Conservation (phyloP, 768 basidiomycete genomes). For the Lactarius sanguifluus region DNA sequence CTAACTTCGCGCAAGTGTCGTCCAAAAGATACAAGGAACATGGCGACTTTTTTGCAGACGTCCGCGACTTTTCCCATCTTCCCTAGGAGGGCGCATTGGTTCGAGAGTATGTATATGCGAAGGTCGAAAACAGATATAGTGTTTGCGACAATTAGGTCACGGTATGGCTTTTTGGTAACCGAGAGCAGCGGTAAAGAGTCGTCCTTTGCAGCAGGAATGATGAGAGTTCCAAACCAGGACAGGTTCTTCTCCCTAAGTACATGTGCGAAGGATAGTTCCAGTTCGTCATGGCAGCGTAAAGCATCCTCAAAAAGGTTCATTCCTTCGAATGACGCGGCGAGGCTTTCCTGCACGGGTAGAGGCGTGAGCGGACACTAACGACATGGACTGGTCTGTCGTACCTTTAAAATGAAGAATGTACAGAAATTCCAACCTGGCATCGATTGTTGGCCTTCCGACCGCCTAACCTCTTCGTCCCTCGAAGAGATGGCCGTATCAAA, state of each 20-base stretch:
- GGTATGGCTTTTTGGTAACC: constrained; percentile 76
- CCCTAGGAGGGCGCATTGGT: constrained; percentile 77
- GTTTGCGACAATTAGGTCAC: constrained; percentile 86
- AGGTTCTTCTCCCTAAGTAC: constrained; percentile 76
- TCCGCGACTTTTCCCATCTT: constrained; percentile 67
- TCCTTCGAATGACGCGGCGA: constrained; percentile 89
- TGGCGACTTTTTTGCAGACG: constrained; percentile 64
- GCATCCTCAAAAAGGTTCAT: constrained; percentile 91
- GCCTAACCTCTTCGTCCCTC: constrained; percentile 86
- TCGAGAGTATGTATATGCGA: constrained; percentile 82
- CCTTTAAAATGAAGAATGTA: constrained; percentile 95
- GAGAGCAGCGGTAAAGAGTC: constrained; percentile 83
- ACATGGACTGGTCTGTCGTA: constrained; percentile 36
- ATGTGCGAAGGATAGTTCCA: constrained; percentile 80
- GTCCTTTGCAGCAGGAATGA: constrained; percentile 66
- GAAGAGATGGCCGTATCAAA: constrained; percentile 78
- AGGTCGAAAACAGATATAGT: constrained; percentile 94
- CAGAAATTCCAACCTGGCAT: constrained; percentile 99
- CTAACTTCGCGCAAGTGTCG: constrained; percentile 71
- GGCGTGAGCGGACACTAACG: neutral
- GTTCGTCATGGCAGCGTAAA: constrained; percentile 82
- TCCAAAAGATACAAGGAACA: constrained; percentile 78
- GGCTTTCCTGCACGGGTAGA: constrained; percentile 68
- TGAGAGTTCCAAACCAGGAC: constrained; percentile 90
- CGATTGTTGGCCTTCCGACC: constrained; percentile 84